Percentiles rank a stretch among this genome's conserved stretches.
Evolutionary conservation across 441 rosid species (phyloP).

Genomic region (Populus trichocarpa): DNA sequence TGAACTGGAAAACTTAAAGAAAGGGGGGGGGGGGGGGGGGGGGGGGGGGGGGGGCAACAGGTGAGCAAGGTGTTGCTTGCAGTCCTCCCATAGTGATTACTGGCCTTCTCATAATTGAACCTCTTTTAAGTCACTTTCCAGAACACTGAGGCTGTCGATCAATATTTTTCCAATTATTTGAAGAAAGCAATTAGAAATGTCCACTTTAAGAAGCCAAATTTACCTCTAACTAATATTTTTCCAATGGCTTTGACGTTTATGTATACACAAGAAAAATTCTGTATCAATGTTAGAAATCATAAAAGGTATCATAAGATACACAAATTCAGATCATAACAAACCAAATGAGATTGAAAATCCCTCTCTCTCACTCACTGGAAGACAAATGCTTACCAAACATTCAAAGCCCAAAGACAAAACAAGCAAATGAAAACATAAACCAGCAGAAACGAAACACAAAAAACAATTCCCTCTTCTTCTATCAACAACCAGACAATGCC

Average conservation of each 20-base stretch:
- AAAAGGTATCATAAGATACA: not conserved
- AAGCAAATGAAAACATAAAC: not conserved
- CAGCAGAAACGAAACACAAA: not conserved
- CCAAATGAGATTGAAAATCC: not conserved
- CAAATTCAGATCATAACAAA: not conserved
- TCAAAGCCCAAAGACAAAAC: too few relatives aligned
- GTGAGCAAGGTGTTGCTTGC: not conserved
- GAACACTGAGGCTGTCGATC: not conserved
- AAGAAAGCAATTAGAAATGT: not conserved
- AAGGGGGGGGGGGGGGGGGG: not conserved
- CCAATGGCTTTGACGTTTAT: not conserved
- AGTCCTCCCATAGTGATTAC: not conserved
- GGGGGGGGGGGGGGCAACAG: not conserved
- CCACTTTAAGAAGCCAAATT: not conserved
- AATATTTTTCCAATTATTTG: not conserved
- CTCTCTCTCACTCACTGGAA: too few relatives aligned
- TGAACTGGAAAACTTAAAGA: too few relatives aligned
- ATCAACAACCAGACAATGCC: slow-evolving; percentile 13
- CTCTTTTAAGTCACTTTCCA: not conserved
- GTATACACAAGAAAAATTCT: not conserved
- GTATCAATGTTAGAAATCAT: not conserved
- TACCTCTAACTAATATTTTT: not conserved
- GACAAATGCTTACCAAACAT: too few relatives aligned
- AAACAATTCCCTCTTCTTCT: slow-evolving; percentile 10
- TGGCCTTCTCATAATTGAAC: not conserved